Base-by-base conservation (phyloP, 1,284 basidiomycete genomes). In the Cerioporus squamosus region DNA sequence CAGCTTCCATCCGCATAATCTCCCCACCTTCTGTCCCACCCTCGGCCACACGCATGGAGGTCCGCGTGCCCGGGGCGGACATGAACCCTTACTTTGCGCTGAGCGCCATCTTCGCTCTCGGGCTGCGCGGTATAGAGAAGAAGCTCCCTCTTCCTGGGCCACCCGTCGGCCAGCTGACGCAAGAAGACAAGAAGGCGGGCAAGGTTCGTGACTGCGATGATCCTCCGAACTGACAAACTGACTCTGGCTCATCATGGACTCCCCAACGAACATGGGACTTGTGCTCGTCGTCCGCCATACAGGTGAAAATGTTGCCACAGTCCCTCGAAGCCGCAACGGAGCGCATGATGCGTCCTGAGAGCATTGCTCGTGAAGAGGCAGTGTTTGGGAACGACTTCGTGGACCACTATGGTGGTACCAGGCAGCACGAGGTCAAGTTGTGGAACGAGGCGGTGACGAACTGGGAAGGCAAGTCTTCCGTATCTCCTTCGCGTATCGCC, bases 61-160 rank as follows among this genome's bases (percentile, higher is more conserved):
- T 97, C 17, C 89, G 96, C 47, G 87, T 98, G n/a, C 95, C 97
- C 3, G 96, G 97, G 18, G 96, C 96, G 40, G 96, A 98, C 70
- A 93, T 97, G 83, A 95, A 97, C 74, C 90, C 95, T 0, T 93
- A 95, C 75, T 94, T 90, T 66, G 87, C 94, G 0, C 79, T 98
- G 47, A 87, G 91, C 44, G 90, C 95, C 2, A 90, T 97, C 62
- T 94, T 97, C 74, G 82, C 86, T 10, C 79, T 97, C 20, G 96
- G 97, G 4, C 73, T 97, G 26, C 83, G 94, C 56, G 96, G 96
- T 0, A 94, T 98, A 58, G 82, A 88, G 74, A 88, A 90, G 76
- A 85, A 90, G 73, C 73, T 91, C 59, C 63, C 79, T 20, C 75
- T 98, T 36, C 83, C 87, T 0, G 85, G 83, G 39, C 86, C 89